phyloP scores from a whole-genome alignment of 176 grass and related monocot genomes.

The Triticum dicoccoides region DNA sequence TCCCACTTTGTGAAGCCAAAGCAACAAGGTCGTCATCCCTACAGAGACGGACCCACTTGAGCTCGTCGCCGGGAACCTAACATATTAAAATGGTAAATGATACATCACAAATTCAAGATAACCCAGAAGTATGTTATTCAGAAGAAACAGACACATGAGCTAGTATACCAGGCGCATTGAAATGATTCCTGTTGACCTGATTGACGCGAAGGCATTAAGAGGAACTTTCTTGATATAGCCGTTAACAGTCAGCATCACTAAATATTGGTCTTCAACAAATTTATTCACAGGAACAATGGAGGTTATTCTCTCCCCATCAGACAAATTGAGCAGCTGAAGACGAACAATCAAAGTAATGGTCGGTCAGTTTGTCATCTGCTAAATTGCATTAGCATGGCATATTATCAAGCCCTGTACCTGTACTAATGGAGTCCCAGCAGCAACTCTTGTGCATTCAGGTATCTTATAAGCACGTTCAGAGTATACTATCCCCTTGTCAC shows the following conservation, averaged over 20 bases:
- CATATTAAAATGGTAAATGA: constrained; percentile 23
- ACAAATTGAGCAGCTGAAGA: constrained; percentile 75
- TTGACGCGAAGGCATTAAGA: constrained; percentile 86
- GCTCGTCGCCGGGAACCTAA: constrained; percentile 78
- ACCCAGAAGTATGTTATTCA: constrained; percentile 7
- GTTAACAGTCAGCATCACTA: constrained; percentile 84
- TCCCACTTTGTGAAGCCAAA: constrained; percentile 89
- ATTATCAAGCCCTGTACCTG: constrained; percentile 52
- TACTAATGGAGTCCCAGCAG: constrained; percentile 80
- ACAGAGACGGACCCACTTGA: constrained; percentile 86
- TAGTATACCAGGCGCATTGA: constrained; percentile 85
- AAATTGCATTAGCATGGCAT: neutral
- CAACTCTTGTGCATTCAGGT: constrained; percentile 88
- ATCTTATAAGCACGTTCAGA: constrained; percentile 90
- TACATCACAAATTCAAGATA: neutral
- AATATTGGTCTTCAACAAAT: constrained; percentile 85
- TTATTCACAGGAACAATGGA: constrained; percentile 92
- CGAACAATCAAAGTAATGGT: constrained; percentile 18
- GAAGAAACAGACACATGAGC: constrained; percentile 17
- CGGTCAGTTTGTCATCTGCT: constrained; percentile 14
- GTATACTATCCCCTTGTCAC: constrained; percentile 92
- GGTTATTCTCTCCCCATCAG: constrained; percentile 89
- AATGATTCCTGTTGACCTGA: constrained; percentile 83
- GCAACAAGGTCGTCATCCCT: constrained; percentile 78
- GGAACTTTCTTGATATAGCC: constrained; percentile 94